These are phyloP conservation scores for Saccharomycopsis amapae DNA, from an alignment of 805 yeast species.

Conservation along the genomic window DNA sequence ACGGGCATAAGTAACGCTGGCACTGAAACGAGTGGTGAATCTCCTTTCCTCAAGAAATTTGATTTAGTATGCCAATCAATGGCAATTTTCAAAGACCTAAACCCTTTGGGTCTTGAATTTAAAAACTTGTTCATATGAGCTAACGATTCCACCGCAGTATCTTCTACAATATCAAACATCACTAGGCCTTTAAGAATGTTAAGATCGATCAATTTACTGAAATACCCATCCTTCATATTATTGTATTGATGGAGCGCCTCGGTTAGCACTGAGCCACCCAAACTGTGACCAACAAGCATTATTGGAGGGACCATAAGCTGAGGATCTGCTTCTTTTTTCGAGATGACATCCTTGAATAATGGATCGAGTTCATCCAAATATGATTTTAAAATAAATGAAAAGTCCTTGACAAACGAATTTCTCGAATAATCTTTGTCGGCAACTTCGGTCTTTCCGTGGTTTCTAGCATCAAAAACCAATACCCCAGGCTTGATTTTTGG, in stretches of 20 bases:
- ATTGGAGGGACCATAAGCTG: conserved; percentile 29
- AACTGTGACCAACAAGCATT: conserved; percentile 77
- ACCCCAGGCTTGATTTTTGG: conserved; percentile 47
- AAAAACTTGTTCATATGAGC: conserved; percentile 62
- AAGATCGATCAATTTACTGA: conserved; percentile 16
- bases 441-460: conserved; percentile 58
- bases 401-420: conserved; percentile 51
- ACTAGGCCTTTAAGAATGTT: conserved; percentile 53
- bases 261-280: conserved; percentile 85
- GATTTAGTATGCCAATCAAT: conserved; percentile 75
- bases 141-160: conserved; percentile 72
- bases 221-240: conserved; percentile 9
- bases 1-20: conserved; percentile 68
- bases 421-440: conserved; percentile 37
- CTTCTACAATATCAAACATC: conserved; percentile 91
- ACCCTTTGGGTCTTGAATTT: conserved; percentile 53
- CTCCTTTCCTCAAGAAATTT: conserved; percentile 43
- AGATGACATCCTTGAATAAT: conserved; percentile 15
- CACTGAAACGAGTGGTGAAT: conserved; percentile 69
- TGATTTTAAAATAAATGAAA: conserved; percentile 37
- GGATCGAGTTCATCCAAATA: conserved; percentile 27
- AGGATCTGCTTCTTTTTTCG: neutral
- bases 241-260: conserved; percentile 32
- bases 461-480: conserved; percentile 72
- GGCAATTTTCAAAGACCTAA: conserved; percentile 48